phyloP scores from a whole-genome alignment of 208 protist species.

The Acanthamoeba polyphaga region DNA sequence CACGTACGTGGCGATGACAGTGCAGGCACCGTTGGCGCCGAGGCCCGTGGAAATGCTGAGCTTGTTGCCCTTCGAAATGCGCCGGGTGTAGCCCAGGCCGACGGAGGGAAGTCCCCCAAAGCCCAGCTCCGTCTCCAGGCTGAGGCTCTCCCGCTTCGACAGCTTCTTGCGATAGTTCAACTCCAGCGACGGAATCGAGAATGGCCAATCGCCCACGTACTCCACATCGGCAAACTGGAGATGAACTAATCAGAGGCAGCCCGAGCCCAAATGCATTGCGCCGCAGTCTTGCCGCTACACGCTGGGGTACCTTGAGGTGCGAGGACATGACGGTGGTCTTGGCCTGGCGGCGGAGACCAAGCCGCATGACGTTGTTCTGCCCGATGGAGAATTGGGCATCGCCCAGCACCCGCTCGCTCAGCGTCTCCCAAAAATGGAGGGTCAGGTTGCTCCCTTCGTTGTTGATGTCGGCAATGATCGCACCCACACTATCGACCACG shows the following conservation, averaged over 20 bases:
- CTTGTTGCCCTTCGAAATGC: conserved; percentile 52
- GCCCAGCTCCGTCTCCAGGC: conserved; percentile 36
- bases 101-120: not conserved
- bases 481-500: not conserved
- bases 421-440: conserved; percentile 54
- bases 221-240: conserved; percentile 62
- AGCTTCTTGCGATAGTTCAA: conserved; percentile 38
- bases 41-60: conserved; percentile 44
- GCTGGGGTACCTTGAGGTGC: conserved; percentile 21
- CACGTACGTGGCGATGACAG: conserved; percentile 6
- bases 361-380: conserved; percentile 27
- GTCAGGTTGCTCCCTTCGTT: conserved; percentile 24
- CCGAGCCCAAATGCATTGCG: no score
- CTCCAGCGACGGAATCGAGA: conserved; percentile 45
- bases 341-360: conserved; percentile 47
- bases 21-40: conserved; percentile 23
- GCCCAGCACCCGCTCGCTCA: conserved; percentile 60
- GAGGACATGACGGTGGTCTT: conserved; percentile 58
- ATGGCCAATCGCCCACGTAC: conserved; percentile 47
- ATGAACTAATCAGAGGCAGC: not conserved
- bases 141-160: conserved; percentile 56
- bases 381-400: conserved; percentile 65
- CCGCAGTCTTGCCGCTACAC: not conserved
- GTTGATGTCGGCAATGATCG: conserved; percentile 14
- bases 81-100: conserved; percentile 45